Percentiles rank a stretch among this genome's conserved stretches.
Evolutionary conservation across 768 basidiomycete genomes (phyloP).

Genomic region (Panus rudis): DNA sequence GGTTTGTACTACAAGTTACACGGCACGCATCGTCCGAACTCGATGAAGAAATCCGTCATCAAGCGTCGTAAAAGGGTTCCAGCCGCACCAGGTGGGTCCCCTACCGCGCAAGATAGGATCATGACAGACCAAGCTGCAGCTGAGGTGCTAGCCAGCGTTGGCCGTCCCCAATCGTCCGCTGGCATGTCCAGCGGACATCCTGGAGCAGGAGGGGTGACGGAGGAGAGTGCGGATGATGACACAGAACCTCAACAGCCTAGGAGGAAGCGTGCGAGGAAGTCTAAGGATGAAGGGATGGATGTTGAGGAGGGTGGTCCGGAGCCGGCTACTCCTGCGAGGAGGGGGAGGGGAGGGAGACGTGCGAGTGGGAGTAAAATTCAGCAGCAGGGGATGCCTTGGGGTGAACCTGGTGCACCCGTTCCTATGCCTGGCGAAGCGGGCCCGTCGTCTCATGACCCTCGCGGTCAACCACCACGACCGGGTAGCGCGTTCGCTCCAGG

Average conservation of each 20-base stretch:
- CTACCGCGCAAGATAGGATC: constrained; percentile 30
- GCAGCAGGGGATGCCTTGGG: background rate
- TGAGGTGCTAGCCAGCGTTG: constrained; percentile 81
- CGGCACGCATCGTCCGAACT: constrained; percentile 92
- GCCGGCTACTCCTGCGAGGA: no score
- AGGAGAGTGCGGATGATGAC: constrained; percentile 36
- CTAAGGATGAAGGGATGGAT: constrained; percentile 37
- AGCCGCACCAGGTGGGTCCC: constrained; percentile 47
- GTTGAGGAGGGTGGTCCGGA: constrained; percentile 41
- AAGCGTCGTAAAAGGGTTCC: constrained; percentile 97
- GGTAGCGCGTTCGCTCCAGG: background rate
- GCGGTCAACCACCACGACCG: no score
- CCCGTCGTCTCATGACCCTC: background rate
- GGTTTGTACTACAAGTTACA: constrained; percentile 98
- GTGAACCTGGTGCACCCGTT: background rate
- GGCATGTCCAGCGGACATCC: constrained; percentile 28
- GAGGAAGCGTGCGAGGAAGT: constrained; percentile 45
- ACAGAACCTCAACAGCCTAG: constrained; percentile 35
- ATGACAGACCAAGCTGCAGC: constrained; percentile 86
- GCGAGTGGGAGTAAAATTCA: background rate
- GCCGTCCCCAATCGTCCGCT: constrained; percentile 38
- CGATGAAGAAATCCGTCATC: constrained; percentile 99
- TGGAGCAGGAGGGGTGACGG: constrained; percentile 36
- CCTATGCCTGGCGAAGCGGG: background rate
- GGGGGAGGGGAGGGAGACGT: constrained; percentile 18